Evolutionary conservation across 2,329 filamentous ascomycete species (phyloP).

Genomic region (Cytospora paraplurivora): DNA sequence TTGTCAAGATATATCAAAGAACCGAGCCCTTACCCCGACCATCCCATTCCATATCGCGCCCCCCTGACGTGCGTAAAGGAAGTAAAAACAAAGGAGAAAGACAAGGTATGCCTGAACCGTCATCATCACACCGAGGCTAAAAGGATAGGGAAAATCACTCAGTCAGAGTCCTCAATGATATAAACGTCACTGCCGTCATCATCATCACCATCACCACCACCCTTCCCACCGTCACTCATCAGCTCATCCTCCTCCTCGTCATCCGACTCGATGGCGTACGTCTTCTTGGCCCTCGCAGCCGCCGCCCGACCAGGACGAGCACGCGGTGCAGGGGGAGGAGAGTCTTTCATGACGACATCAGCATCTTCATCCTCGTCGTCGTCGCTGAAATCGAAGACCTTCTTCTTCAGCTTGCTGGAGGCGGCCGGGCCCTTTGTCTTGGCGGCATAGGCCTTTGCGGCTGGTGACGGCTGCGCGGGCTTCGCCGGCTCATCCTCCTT

Average conservation of each 20-base stretch:
- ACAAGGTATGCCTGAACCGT: background rate
- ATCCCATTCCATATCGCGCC: background rate
- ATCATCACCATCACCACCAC: slow-evolving; percentile 24
- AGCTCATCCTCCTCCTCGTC: slow-evolving; percentile 40
- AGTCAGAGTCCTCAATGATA: slow-evolving; percentile 40
- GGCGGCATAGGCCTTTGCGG: slow-evolving; percentile 66
- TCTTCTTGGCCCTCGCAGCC: slow-evolving; percentile 42
- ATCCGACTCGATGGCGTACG: slow-evolving; percentile 40
- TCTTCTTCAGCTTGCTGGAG: slow-evolving; percentile 38
- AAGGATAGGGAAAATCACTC: background rate
- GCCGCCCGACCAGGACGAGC: slow-evolving; percentile 45
- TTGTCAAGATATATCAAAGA: background rate
- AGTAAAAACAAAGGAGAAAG: background rate
- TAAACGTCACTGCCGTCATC: slow-evolving; percentile 42
- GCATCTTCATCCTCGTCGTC: slow-evolving; percentile 41
- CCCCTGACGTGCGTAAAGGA: slow-evolving; percentile 12
- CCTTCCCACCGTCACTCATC: slow-evolving; percentile 36
- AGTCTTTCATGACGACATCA: slow-evolving; percentile 34
- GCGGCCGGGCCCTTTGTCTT: slow-evolving; percentile 42
- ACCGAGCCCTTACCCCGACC: background rate
- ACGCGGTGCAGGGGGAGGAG: slow-evolving; percentile 37
- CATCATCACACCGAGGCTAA: background rate
- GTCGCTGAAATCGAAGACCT: slow-evolving; percentile 38
- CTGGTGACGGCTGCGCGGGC: slow-evolving; percentile 61
- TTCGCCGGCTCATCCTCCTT: slow-evolving; percentile 37